Percentiles rank a stretch among this genome's conserved stretches.
phyloP scores from a whole-genome alignment of 768 basidiomycete genomes.

The Amanita rubescens region DNA sequence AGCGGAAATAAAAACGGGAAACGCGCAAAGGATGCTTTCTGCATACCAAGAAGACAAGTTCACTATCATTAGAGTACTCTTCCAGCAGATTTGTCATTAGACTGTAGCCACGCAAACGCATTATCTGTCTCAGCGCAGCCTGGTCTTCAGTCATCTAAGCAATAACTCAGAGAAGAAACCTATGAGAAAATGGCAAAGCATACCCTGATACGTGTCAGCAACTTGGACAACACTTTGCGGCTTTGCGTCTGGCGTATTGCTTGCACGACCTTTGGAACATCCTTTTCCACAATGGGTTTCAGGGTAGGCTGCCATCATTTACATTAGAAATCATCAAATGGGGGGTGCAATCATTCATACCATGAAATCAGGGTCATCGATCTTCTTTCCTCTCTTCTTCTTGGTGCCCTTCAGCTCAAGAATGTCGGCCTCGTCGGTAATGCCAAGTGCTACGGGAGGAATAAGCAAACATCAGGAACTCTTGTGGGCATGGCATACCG shows the following conservation, averaged over 20 bases:
- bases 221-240: slow-evolving; percentile 71
- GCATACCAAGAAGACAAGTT: slow-evolving; percentile 65
- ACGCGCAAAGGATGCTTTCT: background rate
- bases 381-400: slow-evolving; percentile 88
- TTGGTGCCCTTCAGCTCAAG: slow-evolving; percentile 86
- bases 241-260: slow-evolving; percentile 86
- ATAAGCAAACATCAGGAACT: background rate
- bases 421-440: slow-evolving; percentile 82
- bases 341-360: slow-evolving; percentile 33
- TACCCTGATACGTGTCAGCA: slow-evolving; percentile 83
- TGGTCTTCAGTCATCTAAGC: slow-evolving; percentile 78
- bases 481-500: slow-evolving; percentile 39
- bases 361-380: slow-evolving; percentile 86
- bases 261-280: slow-evolving; percentile 87
- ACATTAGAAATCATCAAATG: slow-evolving; percentile 7
- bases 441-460: slow-evolving; percentile 68
- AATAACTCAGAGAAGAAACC: background rate
- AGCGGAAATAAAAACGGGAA: background rate
- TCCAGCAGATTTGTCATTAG: slow-evolving; percentile 85
- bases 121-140: slow-evolving; percentile 70
- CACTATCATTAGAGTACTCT: slow-evolving; percentile 63
- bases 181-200: slow-evolving; percentile 5
- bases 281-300: slow-evolving; percentile 65
- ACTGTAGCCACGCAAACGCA: slow-evolving; percentile 90
- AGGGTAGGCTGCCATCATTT: slow-evolving; percentile 56